phyloP scores from a whole-genome alignment of 225 moss, liverwort and hornwort species.

The Marchantia polymorpha region DNA sequence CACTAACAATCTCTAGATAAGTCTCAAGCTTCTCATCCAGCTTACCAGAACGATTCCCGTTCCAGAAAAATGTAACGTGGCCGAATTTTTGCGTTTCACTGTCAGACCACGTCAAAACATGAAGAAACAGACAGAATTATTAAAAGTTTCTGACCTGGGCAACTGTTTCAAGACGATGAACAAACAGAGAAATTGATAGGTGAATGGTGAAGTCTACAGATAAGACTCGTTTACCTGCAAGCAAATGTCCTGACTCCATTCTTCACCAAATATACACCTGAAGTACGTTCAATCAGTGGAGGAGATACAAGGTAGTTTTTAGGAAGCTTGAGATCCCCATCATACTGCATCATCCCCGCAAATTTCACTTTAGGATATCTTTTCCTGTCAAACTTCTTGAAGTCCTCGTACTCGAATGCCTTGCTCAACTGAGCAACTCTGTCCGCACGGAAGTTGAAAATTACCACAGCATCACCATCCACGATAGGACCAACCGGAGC shows the following conservation, averaged over 20 bases:
- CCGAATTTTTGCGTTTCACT: constrained; percentile 92
- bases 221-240: constrained; percentile 57
- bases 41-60: constrained; percentile 80
- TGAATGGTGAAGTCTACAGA: no score
- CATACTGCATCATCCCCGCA: constrained; percentile 86
- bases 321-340: constrained; percentile 88
- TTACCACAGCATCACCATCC: constrained; percentile 74
- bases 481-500: constrained; percentile 63
- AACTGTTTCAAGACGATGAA: background rate
- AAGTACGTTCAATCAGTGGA: constrained; percentile 69
- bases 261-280: constrained; percentile 68
- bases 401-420: constrained; percentile 76
- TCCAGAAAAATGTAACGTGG: constrained; percentile 91
- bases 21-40: constrained; percentile 56
- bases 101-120: constrained; percentile 19
- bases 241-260: constrained; percentile 70
- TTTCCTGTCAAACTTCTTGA: constrained; percentile 61
- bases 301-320: constrained; percentile 64
- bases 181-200: background rate
- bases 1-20: constrained; percentile 72
- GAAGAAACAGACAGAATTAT: background rate
- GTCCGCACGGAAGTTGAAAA: constrained; percentile 77
- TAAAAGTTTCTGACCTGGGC: background rate
- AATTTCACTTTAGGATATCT: constrained; percentile 72
- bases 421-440: constrained; percentile 75